These are phyloP conservation scores for Pulveroboletus sp. DNA, from an alignment of 768 basidiomycete species.

Conservation along the genomic window DNA sequence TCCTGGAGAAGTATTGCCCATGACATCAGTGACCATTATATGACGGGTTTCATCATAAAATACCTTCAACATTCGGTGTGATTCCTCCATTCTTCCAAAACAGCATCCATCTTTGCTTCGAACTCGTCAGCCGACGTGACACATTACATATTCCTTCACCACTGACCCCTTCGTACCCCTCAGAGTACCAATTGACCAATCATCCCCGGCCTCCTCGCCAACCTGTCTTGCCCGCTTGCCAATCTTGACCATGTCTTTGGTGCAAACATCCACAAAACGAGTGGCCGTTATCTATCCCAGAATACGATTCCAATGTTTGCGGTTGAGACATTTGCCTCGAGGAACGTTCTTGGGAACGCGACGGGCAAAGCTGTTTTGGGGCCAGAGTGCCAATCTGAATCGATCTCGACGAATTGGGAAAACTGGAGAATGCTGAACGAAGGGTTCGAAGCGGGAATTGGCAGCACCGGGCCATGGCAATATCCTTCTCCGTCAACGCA, in stretches of 20 bases:
- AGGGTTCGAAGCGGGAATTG: too few relatives aligned
- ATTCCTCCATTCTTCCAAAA: slow-evolving; percentile 19
- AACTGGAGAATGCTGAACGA: slow-evolving; percentile 15
- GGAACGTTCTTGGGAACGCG: slow-evolving; percentile 1
- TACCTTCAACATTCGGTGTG: background rate
- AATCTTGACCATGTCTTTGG: slow-evolving; percentile 11
- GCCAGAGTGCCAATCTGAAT: slow-evolving; percentile 6
- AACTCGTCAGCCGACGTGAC: slow-evolving; percentile 15
- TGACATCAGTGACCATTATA: too few relatives aligned
- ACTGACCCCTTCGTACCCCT: slow-evolving; percentile 20
- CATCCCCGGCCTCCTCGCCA: slow-evolving; percentile 12
- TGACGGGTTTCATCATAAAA: background rate
- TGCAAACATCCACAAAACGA: slow-evolving; percentile 13
- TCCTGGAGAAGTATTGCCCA: too few relatives aligned
- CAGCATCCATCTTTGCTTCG: slow-evolving; percentile 14
- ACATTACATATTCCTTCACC: slow-evolving; percentile 19
- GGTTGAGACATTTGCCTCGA: background rate
- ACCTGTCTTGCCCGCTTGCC: slow-evolving; percentile 19
- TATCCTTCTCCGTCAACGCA: too few relatives aligned
- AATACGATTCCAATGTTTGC: background rate
- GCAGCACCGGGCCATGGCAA: too few relatives aligned
- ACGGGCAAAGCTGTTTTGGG: slow-evolving; percentile 1
- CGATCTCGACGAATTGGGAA: slow-evolving; percentile 26
- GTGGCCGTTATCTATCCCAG: slow-evolving; percentile 2
- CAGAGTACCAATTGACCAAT: slow-evolving; percentile 8